Conservation (phyloP, 2,329 filamentous ascomycete genomes). For the Calonectria crousiana region DNA sequence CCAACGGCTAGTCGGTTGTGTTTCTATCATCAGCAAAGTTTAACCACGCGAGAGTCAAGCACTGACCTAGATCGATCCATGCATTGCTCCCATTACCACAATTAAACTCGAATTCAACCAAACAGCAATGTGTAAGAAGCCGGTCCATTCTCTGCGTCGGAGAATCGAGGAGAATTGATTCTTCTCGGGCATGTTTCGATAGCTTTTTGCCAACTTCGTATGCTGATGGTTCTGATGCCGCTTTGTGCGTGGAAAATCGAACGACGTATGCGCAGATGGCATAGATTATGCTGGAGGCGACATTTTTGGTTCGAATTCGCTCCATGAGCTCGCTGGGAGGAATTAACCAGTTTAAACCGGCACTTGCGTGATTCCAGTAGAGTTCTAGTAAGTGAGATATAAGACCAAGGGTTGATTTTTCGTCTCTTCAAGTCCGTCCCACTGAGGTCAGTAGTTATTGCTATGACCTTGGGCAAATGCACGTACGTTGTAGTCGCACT, state of each 20-base stretch:
- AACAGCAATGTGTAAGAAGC: neutral
- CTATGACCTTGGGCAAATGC: neutral
- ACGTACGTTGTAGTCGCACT: neutral
- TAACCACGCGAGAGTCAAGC: neutral
- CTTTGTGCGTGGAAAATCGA: neutral
- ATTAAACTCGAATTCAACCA: neutral
- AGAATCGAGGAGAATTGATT: neutral
- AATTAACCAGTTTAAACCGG: neutral
- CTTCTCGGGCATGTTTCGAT: neutral
- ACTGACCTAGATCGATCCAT: neutral
- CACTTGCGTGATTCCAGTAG: neutral
- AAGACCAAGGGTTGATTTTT: neutral
- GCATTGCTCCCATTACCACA: neutral
- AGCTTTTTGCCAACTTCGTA: neutral
- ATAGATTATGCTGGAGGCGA: neutral
- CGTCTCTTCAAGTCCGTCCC: neutral
- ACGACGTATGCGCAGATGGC: neutral
- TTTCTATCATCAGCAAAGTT: neutral
- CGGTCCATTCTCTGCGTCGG: neutral
- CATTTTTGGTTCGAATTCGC: neutral
- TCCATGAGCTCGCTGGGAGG: neutral
- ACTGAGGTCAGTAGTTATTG: neutral
- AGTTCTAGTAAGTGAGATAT: neutral
- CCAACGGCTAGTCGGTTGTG: neutral
- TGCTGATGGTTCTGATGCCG: neutral